phyloP scores from a whole-genome alignment of 441 rosid genomes.

The Brassica balearica region DNA sequence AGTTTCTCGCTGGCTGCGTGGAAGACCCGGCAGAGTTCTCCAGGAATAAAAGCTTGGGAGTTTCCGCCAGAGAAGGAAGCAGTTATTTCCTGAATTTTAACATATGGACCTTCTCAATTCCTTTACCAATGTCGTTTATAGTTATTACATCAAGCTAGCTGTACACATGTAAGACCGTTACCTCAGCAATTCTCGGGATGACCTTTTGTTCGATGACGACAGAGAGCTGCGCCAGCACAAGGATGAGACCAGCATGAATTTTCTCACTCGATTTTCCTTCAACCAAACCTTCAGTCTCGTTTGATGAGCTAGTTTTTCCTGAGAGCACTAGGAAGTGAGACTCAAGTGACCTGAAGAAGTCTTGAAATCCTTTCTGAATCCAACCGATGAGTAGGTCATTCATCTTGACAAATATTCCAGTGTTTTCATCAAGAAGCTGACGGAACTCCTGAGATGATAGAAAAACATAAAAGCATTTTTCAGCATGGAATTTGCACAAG shows the following conservation, averaged over 20 bases:
- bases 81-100: conserved; percentile 73
- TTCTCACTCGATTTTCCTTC: conserved; percentile 66
- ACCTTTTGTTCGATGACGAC: conserved; percentile 89
- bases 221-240: conserved; percentile 88
- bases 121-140: conserved; percentile 20
- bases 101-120: conserved; percentile 17
- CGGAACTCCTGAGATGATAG: conserved; percentile 67
- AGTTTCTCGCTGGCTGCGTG: conserved; percentile 84
- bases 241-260: conserved; percentile 72
- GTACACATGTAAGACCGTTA: conserved; percentile 40
- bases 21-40: conserved; percentile 84
- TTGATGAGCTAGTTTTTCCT: conserved; percentile 63
- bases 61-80: conserved; percentile 85
- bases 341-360: conserved; percentile 80
- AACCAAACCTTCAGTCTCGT: conserved; percentile 47
- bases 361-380: conserved; percentile 97
- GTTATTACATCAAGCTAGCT: conserved; percentile 10
- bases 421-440: conserved; percentile 75
- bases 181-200: conserved; percentile 91
- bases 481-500: conserved; percentile 5
- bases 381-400: conserved; percentile 69
- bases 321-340: conserved; percentile 70
- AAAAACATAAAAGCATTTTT: conserved; percentile 9
- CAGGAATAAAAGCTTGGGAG: conserved; percentile 78
- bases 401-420: conserved; percentile 65